These are phyloP conservation scores for Colletotrichum sp. DNA, from an alignment of 2,329 filamentous ascomycete genomes.

Conservation along the genomic window DNA sequence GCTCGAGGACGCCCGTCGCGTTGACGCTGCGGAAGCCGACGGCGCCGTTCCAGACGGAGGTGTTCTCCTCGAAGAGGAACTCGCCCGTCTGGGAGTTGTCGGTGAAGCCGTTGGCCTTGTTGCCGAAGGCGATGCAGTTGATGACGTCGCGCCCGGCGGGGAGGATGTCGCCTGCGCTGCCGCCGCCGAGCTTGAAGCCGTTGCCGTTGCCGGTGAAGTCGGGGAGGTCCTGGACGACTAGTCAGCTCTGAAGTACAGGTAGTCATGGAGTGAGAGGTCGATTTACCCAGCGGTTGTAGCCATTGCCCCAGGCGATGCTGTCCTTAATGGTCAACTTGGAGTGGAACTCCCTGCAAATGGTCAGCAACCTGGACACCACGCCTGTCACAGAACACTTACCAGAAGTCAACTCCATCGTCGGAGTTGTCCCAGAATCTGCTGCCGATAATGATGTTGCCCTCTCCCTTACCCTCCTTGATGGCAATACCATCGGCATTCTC, in stretches of 20 bases:
- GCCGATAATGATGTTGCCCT: slow-evolving; percentile 44
- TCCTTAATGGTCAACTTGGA: slow-evolving; percentile 47
- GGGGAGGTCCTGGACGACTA: background rate
- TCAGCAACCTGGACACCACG: rapidly evolving
- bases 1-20: slow-evolving; percentile 11
- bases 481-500: slow-evolving; percentile 50
- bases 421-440: slow-evolving; percentile 51
- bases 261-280: rapidly evolving
- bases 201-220: slow-evolving; percentile 48
- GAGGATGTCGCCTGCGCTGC: slow-evolving; percentile 36
- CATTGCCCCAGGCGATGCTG: slow-evolving; percentile 50
- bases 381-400: background rate
- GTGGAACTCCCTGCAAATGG: slow-evolving; percentile 30
- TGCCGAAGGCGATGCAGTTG: slow-evolving; percentile 51
- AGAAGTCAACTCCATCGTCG: slow-evolving; percentile 49
- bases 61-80: slow-evolving; percentile 11
- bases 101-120: slow-evolving; percentile 49
- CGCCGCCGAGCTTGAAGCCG: slow-evolving; percentile 52
- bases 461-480: slow-evolving; percentile 47
- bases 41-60: slow-evolving; percentile 3
- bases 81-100: slow-evolving; percentile 33
- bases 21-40: slow-evolving; percentile 13
- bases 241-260: background rate
- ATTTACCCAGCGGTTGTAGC: slow-evolving; percentile 44
- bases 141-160: slow-evolving; percentile 46